Evolutionary conservation across 208 protist species (phyloP), one percentile per base, ranked within the genome.

Genomic region (Wallacemonas collosoma): DNA sequence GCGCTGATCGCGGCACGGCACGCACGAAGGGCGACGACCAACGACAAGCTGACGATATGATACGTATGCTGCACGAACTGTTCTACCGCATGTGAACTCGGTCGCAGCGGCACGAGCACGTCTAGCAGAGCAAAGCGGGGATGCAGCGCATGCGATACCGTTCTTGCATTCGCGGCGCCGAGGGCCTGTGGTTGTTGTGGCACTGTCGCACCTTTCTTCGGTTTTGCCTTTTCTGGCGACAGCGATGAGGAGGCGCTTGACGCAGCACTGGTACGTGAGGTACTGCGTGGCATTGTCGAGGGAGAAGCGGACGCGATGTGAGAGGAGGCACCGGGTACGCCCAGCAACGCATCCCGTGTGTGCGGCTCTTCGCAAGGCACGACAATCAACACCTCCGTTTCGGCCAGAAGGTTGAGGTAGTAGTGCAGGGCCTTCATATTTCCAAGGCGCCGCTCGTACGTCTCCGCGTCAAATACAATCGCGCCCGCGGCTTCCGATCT

Each of bases 311-410:
- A 26, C 26, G 26, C 26, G 26, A 26, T 26, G 26, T 26, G 26
- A 26, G 26, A 26, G 26, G 26, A 26, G 26, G 26, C 26, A 26
- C 26, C 26, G 26, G 48, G 35, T 39, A 38, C 57, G 50, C 82
- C 76, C 69, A 87, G 50, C 2, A 80, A 73, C 40, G 70, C 63
- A 7, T 38, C 55, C 36, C 75, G 66, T 45, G 80, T 71, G 1
- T 38, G 40, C 58, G 62, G 63, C 56, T 63, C 48, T 43, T 77
- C 76, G 48, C 76, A 90, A 14, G 90, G 90, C 1, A 83, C 68
- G 9, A 95, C 26, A 9, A 95, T 67, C 4, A 95, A 62, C 35
- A 84, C 85, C 63, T 93, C 87, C 5, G 81, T 83, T 68, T 86
- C 81, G 36, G 83, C 81, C 39, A 95, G 55, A 40, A 84, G 75